Evolutionary conservation across 2,329 filamentous ascomycete species (phyloP), one percentile per base, ranked within the genome.

Genomic region (Nigrograna mackinnonii): DNA sequence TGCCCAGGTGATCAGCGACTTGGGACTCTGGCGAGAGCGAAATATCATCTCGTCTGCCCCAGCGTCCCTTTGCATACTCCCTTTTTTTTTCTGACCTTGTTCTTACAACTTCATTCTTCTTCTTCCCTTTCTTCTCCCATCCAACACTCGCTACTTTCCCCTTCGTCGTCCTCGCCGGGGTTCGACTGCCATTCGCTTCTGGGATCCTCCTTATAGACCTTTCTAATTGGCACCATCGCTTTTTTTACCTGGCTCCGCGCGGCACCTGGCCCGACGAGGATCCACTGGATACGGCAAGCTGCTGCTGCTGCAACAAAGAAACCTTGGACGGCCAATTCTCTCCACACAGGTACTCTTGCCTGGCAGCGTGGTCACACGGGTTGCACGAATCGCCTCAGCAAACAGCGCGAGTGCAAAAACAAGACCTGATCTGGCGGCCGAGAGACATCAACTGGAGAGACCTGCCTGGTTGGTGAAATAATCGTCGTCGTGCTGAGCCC

Each of bases 1-100:
- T n/a, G n/a, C n/a, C n/a, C 53, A 50, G 55, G 44, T 58, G 59
- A 64, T 60, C 57, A 60, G 52, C 58, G 46, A 43, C 16, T n/a
- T 28, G n/a, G n/a, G n/a, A n/a, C 24, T 28, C 24, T n/a, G 24
- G 9, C 24, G 49, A 52, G 42, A 52, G 46, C 50, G 16, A 54
- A 57, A 58, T 50, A 52, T 53, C 39, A 54, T 49, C 43, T 41
- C 46, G 46, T 32, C 41, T 43, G 51, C 46, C 54, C 50, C 48
- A 18, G 11, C 17, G 19, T 16, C 45, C 49, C 39, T 35, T 43
- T 43, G 46, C 35, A 22, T 41, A 40, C 36, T 43, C 51, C 43
- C 52, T 41, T 43, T 37, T 18, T 36, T 44, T 17, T 19, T 32
- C 33, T 35, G 21, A 26, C 18, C n/a, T 53, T 44, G 38, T 49